Conservation (phyloP, 306 rosid genomes). For the Ammopiptanthus mongolicus region DNA sequence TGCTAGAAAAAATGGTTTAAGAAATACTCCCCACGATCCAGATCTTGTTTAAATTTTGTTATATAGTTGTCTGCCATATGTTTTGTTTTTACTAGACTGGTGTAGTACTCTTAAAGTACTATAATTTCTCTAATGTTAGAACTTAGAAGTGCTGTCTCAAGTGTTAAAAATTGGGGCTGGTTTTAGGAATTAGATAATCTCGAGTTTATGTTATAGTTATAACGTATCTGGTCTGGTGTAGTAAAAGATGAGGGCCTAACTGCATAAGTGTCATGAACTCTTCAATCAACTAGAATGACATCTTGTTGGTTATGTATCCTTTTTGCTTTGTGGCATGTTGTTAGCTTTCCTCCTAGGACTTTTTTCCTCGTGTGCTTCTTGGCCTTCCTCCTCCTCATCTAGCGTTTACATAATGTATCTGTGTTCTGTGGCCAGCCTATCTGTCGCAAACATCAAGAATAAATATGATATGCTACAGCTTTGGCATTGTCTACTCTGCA, state of each 20-base stretch:
- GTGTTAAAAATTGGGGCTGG: background rate
- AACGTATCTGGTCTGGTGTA: background rate
- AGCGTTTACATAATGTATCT: background rate
- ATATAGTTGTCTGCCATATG: background rate
- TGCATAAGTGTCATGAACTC: background rate
- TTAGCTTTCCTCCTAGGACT: background rate
- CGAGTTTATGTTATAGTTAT: background rate
- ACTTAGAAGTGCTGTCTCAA: background rate
- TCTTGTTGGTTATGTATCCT: background rate
- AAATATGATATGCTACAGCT: background rate
- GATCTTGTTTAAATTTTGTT: background rate
- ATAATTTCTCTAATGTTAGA: background rate
- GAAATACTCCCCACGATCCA: background rate
- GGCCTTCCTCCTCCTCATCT: background rate
- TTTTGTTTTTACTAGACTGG: background rate
- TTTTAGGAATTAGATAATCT: constrained; percentile 1
- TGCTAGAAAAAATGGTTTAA: background rate
- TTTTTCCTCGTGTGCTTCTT: constrained; percentile 1
- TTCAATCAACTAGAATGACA: background rate
- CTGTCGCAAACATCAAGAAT: background rate
- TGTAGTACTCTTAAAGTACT: background rate
- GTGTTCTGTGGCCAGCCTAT: background rate
- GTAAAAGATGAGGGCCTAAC: background rate
- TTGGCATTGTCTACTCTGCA: constrained; percentile 1
- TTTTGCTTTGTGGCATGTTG: background rate